These are phyloP conservation scores for Gossypium davidsonii DNA, from an alignment of 441 rosid genomes.

Conservation along the genomic window DNA sequence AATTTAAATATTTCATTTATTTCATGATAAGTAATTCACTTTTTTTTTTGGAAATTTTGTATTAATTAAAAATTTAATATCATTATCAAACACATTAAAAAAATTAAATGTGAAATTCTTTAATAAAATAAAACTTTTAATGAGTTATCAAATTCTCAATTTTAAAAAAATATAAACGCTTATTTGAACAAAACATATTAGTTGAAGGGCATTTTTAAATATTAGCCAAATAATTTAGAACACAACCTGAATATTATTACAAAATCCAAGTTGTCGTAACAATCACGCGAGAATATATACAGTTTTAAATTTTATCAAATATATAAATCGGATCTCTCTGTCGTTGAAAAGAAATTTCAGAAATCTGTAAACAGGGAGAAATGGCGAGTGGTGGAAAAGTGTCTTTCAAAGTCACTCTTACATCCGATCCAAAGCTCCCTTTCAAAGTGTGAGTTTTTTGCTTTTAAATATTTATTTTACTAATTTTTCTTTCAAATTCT, in stretches of 20 bases:
- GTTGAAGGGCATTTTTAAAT: too few relatives aligned
- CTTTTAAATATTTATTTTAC: background rate
- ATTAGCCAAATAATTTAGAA: background rate
- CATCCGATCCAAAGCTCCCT: slow-evolving; percentile 95
- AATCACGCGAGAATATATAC: background rate
- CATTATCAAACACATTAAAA: too few relatives aligned
- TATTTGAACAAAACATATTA: too few relatives aligned
- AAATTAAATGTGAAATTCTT: too few relatives aligned
- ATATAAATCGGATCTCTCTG: background rate
- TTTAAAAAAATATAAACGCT: too few relatives aligned
- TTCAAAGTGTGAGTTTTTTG: slow-evolving; percentile 68
- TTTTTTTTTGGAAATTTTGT: too few relatives aligned
- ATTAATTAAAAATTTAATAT: too few relatives aligned
- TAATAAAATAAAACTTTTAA: too few relatives aligned
- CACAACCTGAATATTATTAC: background rate
- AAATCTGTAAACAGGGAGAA: slow-evolving; percentile 13
- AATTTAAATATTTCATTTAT: too few relatives aligned
- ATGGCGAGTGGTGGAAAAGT: slow-evolving; percentile 72
- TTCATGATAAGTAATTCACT: too few relatives aligned
- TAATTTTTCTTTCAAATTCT: background rate
- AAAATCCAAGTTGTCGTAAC: background rate
- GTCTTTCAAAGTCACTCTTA: slow-evolving; percentile 83
- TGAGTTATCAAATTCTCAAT: too few relatives aligned
- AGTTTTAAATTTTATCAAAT: background rate
- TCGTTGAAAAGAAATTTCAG: slow-evolving; percentile 7